Evolutionary conservation across 129 eudicot genomes (phyloP).

Genomic region (Centaurea solstitialis): DNA sequence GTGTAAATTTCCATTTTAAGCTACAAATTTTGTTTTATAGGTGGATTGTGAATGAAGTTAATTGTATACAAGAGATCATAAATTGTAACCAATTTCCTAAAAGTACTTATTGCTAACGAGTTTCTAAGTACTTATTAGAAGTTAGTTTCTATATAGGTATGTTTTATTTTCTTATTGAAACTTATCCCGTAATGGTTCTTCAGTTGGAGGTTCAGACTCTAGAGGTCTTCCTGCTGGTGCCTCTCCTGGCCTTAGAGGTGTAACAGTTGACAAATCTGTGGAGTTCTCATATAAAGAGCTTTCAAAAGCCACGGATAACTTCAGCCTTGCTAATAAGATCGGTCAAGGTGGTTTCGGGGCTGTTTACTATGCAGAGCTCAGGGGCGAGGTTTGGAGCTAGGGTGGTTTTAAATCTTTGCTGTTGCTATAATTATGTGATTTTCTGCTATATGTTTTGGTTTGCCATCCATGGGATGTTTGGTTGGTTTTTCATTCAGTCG

Average conservation of each 20-base stretch:
- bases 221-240: constrained; percentile 47
- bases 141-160: background rate
- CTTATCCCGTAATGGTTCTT: constrained; percentile 33
- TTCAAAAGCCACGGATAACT: constrained; percentile 78
- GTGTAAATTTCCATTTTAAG: background rate
- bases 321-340: constrained; percentile 85
- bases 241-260: constrained; percentile 62
- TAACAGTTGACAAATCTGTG: constrained; percentile 90
- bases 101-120: background rate
- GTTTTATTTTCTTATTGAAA: constrained; percentile 2
- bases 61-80: background rate
- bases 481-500: too few species aligned
- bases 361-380: constrained; percentile 93
- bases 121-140: too few species aligned
- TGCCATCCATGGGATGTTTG: background rate
- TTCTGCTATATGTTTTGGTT: background rate
- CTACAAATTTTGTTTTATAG: background rate
- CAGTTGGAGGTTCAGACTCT: constrained; percentile 39
- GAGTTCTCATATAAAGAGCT: constrained; percentile 96
- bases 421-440: constrained; percentile 7
- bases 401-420: background rate
- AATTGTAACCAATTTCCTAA: too few species aligned
- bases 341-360: constrained; percentile 99
- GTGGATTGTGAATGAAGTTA: background rate
- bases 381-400: constrained; percentile 85